Conservation (phyloP, 1,284 basidiomycete genomes). For the Ceratobasidium papillatum region DNA sequence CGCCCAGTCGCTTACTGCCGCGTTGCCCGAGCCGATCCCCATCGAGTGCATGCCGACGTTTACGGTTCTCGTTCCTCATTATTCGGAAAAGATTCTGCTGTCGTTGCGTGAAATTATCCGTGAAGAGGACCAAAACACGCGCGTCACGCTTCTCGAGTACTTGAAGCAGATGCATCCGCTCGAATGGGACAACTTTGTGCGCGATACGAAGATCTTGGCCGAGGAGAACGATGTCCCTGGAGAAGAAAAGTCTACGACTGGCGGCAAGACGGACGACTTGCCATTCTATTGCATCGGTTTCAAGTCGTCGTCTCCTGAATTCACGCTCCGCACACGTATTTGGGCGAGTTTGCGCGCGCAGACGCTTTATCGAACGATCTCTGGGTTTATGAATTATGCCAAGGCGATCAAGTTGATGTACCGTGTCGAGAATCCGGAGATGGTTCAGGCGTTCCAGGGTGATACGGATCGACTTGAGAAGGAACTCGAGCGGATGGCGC, state of each 20-base stretch:
- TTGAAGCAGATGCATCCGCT: slow-evolving; percentile 98
- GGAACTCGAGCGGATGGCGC: slow-evolving; percentile 96
- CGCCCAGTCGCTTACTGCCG: slow-evolving; percentile 91
- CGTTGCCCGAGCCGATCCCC: slow-evolving; percentile 88
- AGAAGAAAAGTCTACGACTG: slow-evolving; percentile 80
- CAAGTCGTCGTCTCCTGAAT: slow-evolving; percentile 98
- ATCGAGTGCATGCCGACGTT: slow-evolving; percentile 98
- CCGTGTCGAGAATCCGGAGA: slow-evolving; percentile 99
- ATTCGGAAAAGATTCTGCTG: slow-evolving; percentile 95
- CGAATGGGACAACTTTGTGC: slow-evolving; percentile 99
- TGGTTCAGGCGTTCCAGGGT: slow-evolving; percentile 96
- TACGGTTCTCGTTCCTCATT: slow-evolving; percentile 95
- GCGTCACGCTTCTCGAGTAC: slow-evolving; percentile 95
- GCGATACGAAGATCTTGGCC: slow-evolving; percentile 99
- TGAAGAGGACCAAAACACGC: slow-evolving; percentile 94
- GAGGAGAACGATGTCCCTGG: slow-evolving; percentile 93
- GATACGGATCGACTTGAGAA: slow-evolving; percentile 99
- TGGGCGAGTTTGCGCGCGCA: slow-evolving; percentile 99
- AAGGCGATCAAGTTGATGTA: slow-evolving; percentile 99
- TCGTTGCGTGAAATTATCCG: slow-evolving; percentile 96
- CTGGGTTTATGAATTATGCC: slow-evolving; percentile 99
- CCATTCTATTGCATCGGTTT: slow-evolving; percentile 99
- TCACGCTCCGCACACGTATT: slow-evolving; percentile 97
- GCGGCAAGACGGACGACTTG: slow-evolving; percentile 90
- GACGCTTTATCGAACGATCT: slow-evolving; percentile 98